These are phyloP conservation scores for Ophiocordyceps camponoti-leonardi DNA, from an alignment of 2,329 filamentous ascomycete genomes.

Conservation along the genomic window DNA sequence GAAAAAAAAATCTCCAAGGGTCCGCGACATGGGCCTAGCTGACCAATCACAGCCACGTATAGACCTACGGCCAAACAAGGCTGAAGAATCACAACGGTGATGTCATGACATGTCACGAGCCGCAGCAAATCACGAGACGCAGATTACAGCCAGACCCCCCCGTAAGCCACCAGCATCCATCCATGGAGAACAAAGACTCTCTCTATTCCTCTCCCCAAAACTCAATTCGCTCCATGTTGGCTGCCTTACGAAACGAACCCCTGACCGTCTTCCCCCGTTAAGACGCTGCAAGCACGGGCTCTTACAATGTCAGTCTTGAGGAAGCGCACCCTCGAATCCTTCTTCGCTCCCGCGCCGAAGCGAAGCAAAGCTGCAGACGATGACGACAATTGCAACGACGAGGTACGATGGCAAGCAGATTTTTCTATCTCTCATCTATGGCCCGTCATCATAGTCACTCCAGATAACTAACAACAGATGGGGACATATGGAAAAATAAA, in stretches of 20 bases:
- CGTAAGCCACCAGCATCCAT: neutral
- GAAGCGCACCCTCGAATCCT: conserved; percentile 46
- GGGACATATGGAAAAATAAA: no score
- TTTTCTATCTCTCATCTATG: neutral
- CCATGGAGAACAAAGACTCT: neutral
- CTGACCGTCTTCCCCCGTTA: neutral
- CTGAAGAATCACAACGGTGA: neutral
- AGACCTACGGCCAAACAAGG: neutral
- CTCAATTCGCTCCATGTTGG: neutral
- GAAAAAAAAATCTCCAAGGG: neutral
- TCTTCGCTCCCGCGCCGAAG: conserved; percentile 30
- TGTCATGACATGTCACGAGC: neutral
- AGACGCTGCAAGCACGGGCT: neutral
- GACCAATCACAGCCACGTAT: neutral
- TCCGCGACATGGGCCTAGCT: neutral
- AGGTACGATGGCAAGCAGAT: neutral
- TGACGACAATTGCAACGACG: conserved; percentile 1
- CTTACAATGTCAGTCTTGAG: conserved; percentile 6
- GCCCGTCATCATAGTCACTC: neutral
- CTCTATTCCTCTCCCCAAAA: neutral
- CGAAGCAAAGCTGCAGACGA: conserved; percentile 5
- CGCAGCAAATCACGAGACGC: neutral
- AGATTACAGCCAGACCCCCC: neutral
- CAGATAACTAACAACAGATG: no score
- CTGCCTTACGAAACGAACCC: neutral